These are phyloP conservation scores for Trichosanthes cucumerina DNA, from an alignment of 306 rosid genomes.

Conservation along the genomic window DNA sequence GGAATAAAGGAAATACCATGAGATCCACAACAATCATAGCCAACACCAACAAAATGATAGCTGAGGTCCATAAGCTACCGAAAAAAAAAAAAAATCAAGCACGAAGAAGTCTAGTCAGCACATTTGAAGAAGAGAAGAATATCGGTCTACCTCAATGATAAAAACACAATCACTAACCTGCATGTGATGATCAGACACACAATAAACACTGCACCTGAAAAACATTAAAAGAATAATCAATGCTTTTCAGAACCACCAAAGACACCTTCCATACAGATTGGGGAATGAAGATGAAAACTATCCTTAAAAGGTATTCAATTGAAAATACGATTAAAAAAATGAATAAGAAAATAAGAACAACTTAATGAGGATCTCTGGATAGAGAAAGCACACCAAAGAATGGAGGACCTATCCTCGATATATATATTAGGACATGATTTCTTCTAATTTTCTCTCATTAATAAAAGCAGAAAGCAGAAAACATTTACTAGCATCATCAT, in stretches of 20 bases:
- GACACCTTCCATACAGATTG: background rate
- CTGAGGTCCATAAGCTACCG: slow-evolving; percentile 92
- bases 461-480: background rate
- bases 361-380: background rate
- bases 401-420: background rate
- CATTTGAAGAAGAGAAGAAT: background rate
- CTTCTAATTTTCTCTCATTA: background rate
- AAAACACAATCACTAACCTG: slow-evolving; percentile 48
- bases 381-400: background rate
- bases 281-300: background rate
- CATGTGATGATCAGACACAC: slow-evolving; percentile 80
- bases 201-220: slow-evolving; percentile 92
- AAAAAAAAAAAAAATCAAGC: slow-evolving; percentile 22
- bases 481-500: background rate
- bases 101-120: background rate
- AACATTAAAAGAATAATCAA: slow-evolving; percentile 28
- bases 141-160: background rate
- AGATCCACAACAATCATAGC: slow-evolving; percentile 88
- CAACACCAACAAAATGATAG: slow-evolving; percentile 82
- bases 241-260: slow-evolving; percentile 2
- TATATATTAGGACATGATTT: background rate
- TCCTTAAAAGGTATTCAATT: background rate
- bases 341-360: background rate
- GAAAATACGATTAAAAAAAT: background rate
- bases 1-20: slow-evolving; percentile 44